These are phyloP conservation scores for Sphagnurus paluster DNA, from an alignment of 1,284 basidiomycete species.

Conservation along the genomic window DNA sequence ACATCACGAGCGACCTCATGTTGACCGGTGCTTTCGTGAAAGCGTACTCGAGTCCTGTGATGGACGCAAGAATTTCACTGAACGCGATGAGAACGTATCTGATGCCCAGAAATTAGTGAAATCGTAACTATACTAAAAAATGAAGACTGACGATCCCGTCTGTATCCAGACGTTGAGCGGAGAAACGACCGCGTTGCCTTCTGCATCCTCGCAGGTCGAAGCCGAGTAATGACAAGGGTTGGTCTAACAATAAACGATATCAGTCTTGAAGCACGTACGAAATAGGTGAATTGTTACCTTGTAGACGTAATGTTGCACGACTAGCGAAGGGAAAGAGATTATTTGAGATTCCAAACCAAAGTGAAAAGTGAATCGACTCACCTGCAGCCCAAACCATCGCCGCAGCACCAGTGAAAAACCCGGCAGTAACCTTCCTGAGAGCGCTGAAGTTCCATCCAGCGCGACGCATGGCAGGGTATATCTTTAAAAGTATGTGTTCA, in stretches of 20 bases:
- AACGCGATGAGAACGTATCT: constrained; percentile 69
- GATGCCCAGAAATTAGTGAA: not conserved
- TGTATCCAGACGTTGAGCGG: constrained; percentile 80
- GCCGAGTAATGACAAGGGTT: constrained; percentile 66
- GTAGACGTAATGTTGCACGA: constrained; percentile 79
- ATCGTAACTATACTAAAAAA: not conserved
- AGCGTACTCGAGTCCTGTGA: constrained; percentile 88
- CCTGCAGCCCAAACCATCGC: constrained; percentile 67
- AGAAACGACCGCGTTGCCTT: constrained; percentile 35
- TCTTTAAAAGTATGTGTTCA: constrained; percentile 23
- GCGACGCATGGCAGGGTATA: constrained; percentile 76
- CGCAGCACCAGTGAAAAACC: constrained; percentile 64
- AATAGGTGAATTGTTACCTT: too few species aligned
- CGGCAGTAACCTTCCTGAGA: constrained; percentile 73
- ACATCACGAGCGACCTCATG: constrained; percentile 80
- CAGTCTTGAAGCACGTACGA: too few species aligned
- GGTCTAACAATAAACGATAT: too few species aligned
- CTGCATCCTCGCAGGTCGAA: constrained; percentile 48
- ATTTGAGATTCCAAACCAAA: too few species aligned
- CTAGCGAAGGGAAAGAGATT: too few species aligned
- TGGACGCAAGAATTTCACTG: constrained; percentile 82
- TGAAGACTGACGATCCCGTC: constrained; percentile 49
- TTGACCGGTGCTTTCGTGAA: constrained; percentile 84
- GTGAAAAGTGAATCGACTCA: too few species aligned
- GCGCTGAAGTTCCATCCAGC: constrained; percentile 69